phyloP scores from a whole-genome alignment of 176 grass and related monocot species.

The Phyllostachys edulis region DNA sequence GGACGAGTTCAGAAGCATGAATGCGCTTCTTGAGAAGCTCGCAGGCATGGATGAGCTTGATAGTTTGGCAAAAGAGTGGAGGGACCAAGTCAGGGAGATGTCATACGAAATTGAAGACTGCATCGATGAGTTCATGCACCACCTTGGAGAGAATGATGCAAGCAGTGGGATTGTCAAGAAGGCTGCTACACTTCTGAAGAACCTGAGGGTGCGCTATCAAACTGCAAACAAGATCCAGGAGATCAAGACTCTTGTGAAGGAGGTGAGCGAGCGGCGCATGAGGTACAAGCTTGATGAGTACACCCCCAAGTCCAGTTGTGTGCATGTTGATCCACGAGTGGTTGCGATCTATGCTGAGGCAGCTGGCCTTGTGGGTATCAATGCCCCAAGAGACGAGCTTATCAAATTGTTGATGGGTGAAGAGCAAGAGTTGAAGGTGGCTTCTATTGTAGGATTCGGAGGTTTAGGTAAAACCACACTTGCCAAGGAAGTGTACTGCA shows the following conservation, averaged over 20 bases:
- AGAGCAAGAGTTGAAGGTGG: not conserved
- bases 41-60: not conserved
- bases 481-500: not conserved
- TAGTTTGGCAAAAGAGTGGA: not conserved
- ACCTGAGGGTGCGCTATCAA: not conserved
- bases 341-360: not conserved
- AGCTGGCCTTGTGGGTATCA: not conserved
- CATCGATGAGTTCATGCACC: not conserved
- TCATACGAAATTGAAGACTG: not conserved
- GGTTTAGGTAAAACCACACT: slow-evolving; percentile 16
- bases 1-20: not conserved
- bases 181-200: not conserved
- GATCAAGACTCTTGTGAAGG: not conserved
- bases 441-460: not conserved
- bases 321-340: not conserved
- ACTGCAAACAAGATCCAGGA: not conserved
- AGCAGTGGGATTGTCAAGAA: too few relatives aligned
- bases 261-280: not conserved
- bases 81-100: not conserved
- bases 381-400: not conserved
- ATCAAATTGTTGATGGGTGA: not conserved
- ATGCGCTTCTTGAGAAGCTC: not conserved
- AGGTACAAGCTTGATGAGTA: not conserved
- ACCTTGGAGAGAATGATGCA: too few relatives aligned
- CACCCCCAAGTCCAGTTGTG: not conserved